Base-by-base conservation (phyloP, 768 basidiomycete species). In the Naganishia vaughanmartiniae region DNA sequence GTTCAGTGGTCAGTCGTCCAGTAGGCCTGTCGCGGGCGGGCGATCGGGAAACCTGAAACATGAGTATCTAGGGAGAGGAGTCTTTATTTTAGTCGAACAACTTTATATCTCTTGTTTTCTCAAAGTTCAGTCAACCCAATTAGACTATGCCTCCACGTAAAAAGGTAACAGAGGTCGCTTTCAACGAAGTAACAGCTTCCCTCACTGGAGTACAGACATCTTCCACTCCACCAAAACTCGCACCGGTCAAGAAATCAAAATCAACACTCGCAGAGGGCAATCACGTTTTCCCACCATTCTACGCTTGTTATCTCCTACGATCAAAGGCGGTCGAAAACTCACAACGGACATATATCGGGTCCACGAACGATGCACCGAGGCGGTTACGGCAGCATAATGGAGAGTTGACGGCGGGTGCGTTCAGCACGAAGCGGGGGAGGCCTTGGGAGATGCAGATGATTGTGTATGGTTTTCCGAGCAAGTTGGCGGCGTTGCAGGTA, bases 251-350 rank as follows among this genome's bases (percentile, higher is more conserved):
- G 48, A 26, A 45, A 45, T 72, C 73, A 26, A 69, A 56, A 19
- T 79, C 78, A 24, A 76, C 78, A 21, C 68, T 79, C 3, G 73
- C 78, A 4, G 66, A 78, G 67, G 78, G 78, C 12, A 79, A 79
- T 65, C 83, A 83, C 65, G 71, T 72, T 12, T 77, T 82, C 58
- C 81, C 83, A 15, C 75, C 84, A 0, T 91, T 93, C 79, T 93
- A 93, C 77, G 89, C 90, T 4, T 92, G 90, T 78, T 93, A 93
- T 78, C 85, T 93, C 0, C 84, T 93, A 30, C 88, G 88, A 76
- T 90, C 89, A 0, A 12, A 60, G 54, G 39, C 39, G 54, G 60
- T 63, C 0, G 36, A 21, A 24, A 31, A 55, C 21, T 54, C 54
- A 26, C 65, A 67, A 24, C 60, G n/a, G 10, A 69, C 58, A 1